Evolutionary conservation across 371 early-diverging fungal species (phyloP), one percentile per base, ranked within the genome.

Genomic region (Mortierella sp.): DNA sequence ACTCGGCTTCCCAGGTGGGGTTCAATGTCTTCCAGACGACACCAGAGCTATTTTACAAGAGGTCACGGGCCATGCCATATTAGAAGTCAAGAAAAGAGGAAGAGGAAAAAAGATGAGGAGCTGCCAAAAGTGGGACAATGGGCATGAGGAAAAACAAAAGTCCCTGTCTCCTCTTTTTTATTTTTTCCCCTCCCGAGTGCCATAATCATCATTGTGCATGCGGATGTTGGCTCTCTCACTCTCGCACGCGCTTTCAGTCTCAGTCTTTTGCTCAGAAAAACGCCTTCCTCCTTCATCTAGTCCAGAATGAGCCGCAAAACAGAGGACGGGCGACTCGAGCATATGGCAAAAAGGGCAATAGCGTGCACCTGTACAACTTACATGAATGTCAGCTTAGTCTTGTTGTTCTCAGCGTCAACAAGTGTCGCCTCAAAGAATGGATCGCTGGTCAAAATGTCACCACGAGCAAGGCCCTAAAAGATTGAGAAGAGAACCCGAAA

Each of bases 361-460:
- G 37, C 37, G 37, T 3, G 37, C 37, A 37, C 5, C 37, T 37
- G 37, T 37, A 37, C 37, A 5, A 53, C 53, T 53, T 53, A 53
- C 53, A 53, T 26, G 26, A 53, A 53, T 9, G 53, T 23, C 12
- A 53, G 21, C 19, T 19, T 23, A 23, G 53, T 53, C 11, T 19
- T 19, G 2, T 53, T 26, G 37, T 37, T 9, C 5, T 64, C 64
- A 15, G 73, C 47, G 3, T 62, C 18, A 4, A 73, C 80, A 9
- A 79, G 70, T 57, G 72, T 70, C 6, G 74, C 80, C 61, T 69
- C 80, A 16, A 79, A 66, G 44, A 28, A 79, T 0, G 80, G 80
- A 26, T 79, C 80, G 2, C 73, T 73, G 1, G 66, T 50, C 15
- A 79, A 25, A n/a, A 79, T 29, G 45, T 79, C 80, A 15, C 73